phyloP scores from a whole-genome alignment of 2,329 filamentous ascomycete species.

The Aschersonia sp. region DNA sequence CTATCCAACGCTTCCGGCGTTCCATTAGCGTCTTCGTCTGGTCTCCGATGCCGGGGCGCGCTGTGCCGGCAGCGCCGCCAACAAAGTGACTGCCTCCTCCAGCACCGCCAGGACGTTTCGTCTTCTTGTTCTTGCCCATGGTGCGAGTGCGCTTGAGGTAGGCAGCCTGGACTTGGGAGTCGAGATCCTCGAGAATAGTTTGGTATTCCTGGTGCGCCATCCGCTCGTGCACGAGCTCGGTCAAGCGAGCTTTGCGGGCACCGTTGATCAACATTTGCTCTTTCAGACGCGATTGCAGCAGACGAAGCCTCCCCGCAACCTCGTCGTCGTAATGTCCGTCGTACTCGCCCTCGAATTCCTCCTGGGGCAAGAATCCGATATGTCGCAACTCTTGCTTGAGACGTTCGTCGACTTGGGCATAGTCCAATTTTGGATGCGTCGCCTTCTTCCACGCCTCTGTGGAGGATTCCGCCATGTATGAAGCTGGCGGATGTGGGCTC shows the following conservation, averaged over 20 bases:
- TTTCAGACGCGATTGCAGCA: conserved; percentile 69
- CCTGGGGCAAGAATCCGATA: conserved; percentile 69
- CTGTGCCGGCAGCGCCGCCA: conserved; percentile 47
- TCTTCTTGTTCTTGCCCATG: conserved; percentile 86
- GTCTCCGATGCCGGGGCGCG: conserved; percentile 75
- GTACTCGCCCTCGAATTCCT: conserved; percentile 56
- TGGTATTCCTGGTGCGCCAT: conserved; percentile 96
- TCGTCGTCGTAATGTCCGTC: conserved; percentile 88
- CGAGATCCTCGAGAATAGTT: conserved; percentile 91
- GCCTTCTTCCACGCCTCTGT: conserved; percentile 68
- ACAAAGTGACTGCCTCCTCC: conserved; percentile 53
- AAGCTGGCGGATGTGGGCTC: conserved; percentile 46
- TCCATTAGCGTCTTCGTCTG: conserved; percentile 88
- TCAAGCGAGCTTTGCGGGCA: conserved; percentile 72
- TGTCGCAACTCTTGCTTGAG: conserved; percentile 82
- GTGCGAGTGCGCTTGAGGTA: conserved; percentile 93
- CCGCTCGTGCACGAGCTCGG: conserved; percentile 77
- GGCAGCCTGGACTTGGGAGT: conserved; percentile 84
- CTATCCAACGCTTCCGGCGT: conserved; percentile 74
- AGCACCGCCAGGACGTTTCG: conserved; percentile 63
- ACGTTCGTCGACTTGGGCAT: conserved; percentile 75
- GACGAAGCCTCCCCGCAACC: conserved; percentile 75
- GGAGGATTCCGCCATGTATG: conserved; percentile 64
- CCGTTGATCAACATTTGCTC: conserved; percentile 80
- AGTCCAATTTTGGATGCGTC: conserved; percentile 63